phyloP scores from a whole-genome alignment of 78 protist genomes.

The Salpingoeca rosetta region DNA sequence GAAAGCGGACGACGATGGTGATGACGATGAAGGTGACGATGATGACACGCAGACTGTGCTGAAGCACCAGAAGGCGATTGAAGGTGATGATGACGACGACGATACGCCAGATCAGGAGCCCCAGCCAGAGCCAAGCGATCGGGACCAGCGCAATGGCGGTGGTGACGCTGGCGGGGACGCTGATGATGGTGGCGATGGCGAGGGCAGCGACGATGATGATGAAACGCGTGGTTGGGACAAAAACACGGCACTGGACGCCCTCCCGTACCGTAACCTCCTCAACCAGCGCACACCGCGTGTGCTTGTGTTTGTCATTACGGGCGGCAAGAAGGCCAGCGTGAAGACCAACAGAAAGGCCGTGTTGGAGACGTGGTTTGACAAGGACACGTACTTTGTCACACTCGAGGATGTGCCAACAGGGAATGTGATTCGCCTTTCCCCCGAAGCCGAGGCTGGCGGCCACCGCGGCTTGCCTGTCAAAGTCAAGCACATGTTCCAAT shows the following conservation, averaged over 20 bases:
- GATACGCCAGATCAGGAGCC: not conserved
- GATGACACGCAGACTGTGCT: not conserved
- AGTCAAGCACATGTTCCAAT: not conserved
- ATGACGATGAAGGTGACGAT: not conserved
- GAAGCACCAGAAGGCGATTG: not conserved
- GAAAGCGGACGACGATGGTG: not conserved
- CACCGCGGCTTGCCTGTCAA: not conserved
- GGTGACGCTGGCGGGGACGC: not conserved
- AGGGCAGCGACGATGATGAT: not conserved
- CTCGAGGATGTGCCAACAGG: not conserved
- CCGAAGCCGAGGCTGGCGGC: not conserved
- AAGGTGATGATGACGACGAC: not conserved
- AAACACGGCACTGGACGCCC: not conserved
- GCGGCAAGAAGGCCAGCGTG: not conserved
- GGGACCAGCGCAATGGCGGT: not conserved
- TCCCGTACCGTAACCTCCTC: not conserved
- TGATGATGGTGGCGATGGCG: not conserved
- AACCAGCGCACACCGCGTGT: not conserved
- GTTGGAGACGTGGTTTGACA: not conserved
- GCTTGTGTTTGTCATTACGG: not conserved
- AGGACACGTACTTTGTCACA: not conserved
- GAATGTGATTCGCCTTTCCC: not conserved
- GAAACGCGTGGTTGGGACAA: no score
- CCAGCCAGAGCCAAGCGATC: not conserved
- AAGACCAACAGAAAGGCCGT: not conserved